Percentiles rank a stretch among this genome's conserved stretches.
phyloP scores from a whole-genome alignment of 202 grass and related monocot genomes.

The Zizania palustris region DNA sequence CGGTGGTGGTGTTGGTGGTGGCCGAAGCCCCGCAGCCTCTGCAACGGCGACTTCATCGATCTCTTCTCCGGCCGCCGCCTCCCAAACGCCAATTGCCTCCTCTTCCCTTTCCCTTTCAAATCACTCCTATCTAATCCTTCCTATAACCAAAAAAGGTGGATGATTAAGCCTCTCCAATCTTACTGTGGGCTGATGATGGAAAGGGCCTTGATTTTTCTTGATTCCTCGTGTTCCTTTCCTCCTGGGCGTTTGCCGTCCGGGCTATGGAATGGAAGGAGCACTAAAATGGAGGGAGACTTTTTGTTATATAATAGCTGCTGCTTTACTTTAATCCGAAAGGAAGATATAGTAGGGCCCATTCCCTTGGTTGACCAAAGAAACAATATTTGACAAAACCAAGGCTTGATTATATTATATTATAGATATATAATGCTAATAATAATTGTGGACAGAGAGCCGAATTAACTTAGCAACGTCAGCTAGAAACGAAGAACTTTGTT shows the following conservation, averaged over 20 bases:
- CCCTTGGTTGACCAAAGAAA: conserved; percentile 28
- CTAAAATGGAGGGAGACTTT: conserved; percentile 22
- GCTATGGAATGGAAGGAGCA: background rate
- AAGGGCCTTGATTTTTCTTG: conserved; percentile 7
- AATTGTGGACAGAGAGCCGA: background rate
- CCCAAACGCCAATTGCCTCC: background rate
- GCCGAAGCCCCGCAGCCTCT: conserved; percentile 64
- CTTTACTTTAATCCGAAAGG: background rate
- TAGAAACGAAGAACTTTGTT: background rate
- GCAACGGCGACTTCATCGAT: conserved; percentile 86
- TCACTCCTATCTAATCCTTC: background rate
- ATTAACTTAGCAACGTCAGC: background rate
- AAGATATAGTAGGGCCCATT: background rate
- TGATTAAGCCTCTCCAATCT: background rate
- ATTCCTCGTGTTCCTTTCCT: conserved; percentile 19
- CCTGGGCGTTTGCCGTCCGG: conserved; percentile 14
- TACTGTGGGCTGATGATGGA: background rate
- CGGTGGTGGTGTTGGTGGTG: conserved; percentile 45
- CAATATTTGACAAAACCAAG: background rate
- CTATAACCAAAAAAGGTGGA: background rate
- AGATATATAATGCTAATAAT: background rate
- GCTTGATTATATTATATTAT: no score
- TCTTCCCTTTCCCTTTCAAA: background rate
- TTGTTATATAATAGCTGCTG: conserved; percentile 2
- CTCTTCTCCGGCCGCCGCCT: conserved; percentile 52